These are phyloP conservation scores for Lepidium africanum DNA, from an alignment of 345 rosid species.

Conservation along the genomic window DNA sequence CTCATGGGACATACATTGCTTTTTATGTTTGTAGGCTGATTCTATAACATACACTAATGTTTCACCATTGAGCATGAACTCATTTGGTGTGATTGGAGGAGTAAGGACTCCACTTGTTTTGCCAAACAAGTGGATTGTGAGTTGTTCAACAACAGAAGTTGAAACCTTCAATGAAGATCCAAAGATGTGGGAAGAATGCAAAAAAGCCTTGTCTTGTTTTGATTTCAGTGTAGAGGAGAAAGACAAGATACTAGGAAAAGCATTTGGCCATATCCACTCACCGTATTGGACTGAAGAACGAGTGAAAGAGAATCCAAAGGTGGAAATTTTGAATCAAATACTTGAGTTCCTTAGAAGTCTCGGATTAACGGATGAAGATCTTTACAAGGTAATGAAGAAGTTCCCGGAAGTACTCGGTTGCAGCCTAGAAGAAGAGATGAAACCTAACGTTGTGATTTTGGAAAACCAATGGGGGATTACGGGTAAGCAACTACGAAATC, in stretches of 20 bases:
- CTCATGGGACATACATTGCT: background rate
- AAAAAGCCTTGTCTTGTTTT: constrained; percentile 55
- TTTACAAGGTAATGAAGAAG: constrained; percentile 66
- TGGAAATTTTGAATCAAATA: constrained; percentile 39
- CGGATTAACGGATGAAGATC: constrained; percentile 56
- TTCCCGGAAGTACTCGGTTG: constrained; percentile 93
- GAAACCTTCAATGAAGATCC: constrained; percentile 38
- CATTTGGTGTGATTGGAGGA: constrained; percentile 18
- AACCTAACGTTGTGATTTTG: constrained; percentile 56
- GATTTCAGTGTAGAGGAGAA: constrained; percentile 53
- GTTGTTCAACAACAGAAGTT: constrained; percentile 35
- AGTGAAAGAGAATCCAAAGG: constrained; percentile 50
- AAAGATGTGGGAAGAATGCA: constrained; percentile 75
- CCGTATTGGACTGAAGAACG: constrained; percentile 94
- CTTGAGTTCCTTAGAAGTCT: constrained; percentile 59
- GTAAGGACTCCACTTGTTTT: background rate
- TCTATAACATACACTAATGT: constrained; percentile 20
- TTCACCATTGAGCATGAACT: constrained; percentile 15
- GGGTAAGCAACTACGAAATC: constrained; percentile 59
- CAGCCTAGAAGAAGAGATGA: constrained; percentile 60
- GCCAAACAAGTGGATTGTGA: constrained; percentile 37
- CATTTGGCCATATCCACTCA: constrained; percentile 71
- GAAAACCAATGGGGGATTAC: constrained; percentile 74
- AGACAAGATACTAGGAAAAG: constrained; percentile 86
- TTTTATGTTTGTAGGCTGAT: constrained; percentile 39